These are phyloP conservation scores for Agroathelia rolfsii DNA, from an alignment of 1,284 basidiomycete genomes.

Conservation along the genomic window DNA sequence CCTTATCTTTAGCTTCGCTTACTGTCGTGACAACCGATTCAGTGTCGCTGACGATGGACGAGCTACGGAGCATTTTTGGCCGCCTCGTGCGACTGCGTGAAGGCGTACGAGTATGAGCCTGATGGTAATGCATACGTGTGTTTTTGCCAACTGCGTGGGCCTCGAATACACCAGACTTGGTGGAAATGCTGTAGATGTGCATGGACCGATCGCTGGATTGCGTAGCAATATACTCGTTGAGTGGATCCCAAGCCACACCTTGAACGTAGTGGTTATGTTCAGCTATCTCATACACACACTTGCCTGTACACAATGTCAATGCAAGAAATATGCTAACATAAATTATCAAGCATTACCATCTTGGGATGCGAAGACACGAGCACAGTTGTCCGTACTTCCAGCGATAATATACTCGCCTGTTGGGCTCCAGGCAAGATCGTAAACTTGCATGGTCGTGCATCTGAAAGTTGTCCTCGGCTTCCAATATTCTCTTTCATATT, in stretches of 20 bases:
- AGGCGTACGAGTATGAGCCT: constrained; percentile 56
- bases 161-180: constrained; percentile 72
- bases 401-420: constrained; percentile 89
- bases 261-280: constrained; percentile 94
- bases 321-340: constrained; percentile 2
- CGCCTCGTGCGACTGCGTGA: constrained; percentile 33
- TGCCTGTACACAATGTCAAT: constrained; percentile 35
- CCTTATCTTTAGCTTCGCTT: constrained; percentile 37
- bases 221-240: constrained; percentile 91
- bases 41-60: constrained; percentile 67
- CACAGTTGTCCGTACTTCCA: constrained; percentile 94
- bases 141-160: constrained; percentile 81
- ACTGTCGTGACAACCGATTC: constrained; percentile 49
- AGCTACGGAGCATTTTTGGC: constrained; percentile 51
- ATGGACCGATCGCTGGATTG: constrained; percentile 90
- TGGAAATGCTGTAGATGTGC: constrained; percentile 77
- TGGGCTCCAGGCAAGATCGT: constrained; percentile 96
- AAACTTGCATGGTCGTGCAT: constrained; percentile 88
- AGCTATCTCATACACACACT: constrained; percentile 74
- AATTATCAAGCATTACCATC: constrained; percentile 47
- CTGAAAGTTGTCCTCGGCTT: constrained; percentile 84
- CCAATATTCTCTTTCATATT: constrained; percentile 94
- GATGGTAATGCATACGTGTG: constrained; percentile 57
- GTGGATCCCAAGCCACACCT: constrained; percentile 93
- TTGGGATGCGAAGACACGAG: constrained; percentile 69